Conservation (phyloP, 331 rosid species). For the Acacia concinna region DNA sequence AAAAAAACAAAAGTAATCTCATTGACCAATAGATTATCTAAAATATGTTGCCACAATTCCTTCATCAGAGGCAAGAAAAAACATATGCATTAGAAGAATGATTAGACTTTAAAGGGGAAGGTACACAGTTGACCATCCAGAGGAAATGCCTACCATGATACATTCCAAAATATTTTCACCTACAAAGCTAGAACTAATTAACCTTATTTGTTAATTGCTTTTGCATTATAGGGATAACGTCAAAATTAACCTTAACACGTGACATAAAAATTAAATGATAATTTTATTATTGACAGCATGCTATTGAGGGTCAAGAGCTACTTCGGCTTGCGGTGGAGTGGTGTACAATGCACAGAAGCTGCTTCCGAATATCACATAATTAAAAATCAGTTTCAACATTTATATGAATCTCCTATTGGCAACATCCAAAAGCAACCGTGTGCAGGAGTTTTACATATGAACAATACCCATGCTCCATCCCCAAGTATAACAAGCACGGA, state of each 20-base stretch:
- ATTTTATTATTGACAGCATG: background rate
- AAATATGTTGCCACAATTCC: background rate
- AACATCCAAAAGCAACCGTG: background rate
- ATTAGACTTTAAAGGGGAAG: background rate
- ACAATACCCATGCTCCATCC: background rate
- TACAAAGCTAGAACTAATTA: background rate
- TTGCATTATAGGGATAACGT: background rate
- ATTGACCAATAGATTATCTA: background rate
- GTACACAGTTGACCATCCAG: background rate
- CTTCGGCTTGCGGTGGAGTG: background rate
- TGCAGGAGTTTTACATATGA: background rate
- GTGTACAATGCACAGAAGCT: background rate
- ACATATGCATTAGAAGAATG: background rate
- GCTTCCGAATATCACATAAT: background rate
- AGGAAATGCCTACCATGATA: background rate
- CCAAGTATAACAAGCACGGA: constrained; percentile 17
- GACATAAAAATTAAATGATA: background rate
- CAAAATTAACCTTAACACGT: background rate
- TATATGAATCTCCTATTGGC: background rate
- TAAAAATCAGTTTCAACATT: constrained; percentile 2
- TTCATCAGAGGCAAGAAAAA: background rate
- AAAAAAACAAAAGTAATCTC: background rate
- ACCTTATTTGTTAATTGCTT: background rate
- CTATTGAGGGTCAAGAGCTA: background rate
- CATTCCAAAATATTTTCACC: background rate